Conservation (phyloP, 257 asterid genomes). For the Nicotiana benthamiana region DNA sequence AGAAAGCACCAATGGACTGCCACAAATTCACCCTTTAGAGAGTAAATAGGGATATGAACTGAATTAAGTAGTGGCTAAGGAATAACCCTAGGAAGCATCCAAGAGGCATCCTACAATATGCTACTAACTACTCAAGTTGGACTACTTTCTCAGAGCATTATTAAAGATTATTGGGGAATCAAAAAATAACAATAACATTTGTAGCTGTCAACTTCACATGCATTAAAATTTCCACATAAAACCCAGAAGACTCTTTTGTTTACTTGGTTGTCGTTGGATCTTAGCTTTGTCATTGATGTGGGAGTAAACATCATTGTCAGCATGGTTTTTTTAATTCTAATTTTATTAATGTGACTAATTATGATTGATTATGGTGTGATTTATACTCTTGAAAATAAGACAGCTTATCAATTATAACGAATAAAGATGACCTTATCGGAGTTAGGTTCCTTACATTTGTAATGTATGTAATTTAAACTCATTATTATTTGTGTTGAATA, state of each 20-base stretch:
- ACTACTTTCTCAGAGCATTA: background rate
- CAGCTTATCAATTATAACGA: no score
- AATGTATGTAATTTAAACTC: no score
- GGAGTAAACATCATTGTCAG: background rate
- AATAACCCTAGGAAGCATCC: background rate
- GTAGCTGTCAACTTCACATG: background rate
- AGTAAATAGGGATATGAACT: background rate
- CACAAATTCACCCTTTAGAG: background rate
- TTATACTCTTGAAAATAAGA: no score
- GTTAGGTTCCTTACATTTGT: no score
- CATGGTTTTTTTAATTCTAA: background rate
- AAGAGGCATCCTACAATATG: background rate
- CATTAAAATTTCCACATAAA: background rate
- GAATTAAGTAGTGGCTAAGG: background rate
- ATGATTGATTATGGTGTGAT: no score
- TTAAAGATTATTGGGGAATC: background rate
- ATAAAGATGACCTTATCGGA: no score
- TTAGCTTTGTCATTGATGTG: background rate
- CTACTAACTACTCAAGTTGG: background rate
- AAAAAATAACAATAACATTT: no score
- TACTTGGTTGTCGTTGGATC: background rate
- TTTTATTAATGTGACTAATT: background rate
- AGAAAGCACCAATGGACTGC: background rate
- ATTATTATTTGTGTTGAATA: no score
- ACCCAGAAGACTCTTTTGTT: background rate